A percentile compares a stretch with the other conserved stretches of the same genome.
Evolutionary conservation across 805 yeast species (phyloP).

Genomic region (Pichia paraexigua): DNA sequence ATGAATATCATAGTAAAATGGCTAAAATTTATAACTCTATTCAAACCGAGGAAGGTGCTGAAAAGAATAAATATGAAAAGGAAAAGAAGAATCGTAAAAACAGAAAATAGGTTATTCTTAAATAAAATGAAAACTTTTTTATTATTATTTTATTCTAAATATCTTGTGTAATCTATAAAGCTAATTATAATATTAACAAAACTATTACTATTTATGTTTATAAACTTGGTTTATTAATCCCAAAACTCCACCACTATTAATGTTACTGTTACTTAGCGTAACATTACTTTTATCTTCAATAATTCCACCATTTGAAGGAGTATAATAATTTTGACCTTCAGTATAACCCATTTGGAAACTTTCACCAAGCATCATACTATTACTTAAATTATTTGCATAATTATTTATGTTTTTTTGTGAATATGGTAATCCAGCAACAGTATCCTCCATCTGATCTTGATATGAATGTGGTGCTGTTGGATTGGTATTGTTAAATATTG

Average conservation of each 20-base stretch:
- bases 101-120: constrained; percentile 24
- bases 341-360: constrained; percentile 34
- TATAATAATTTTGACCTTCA: background rate
- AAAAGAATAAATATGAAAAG: constrained; percentile 83
- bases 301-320: constrained; percentile 14
- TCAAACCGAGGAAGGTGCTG: constrained; percentile 91
- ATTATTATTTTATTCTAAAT: background rate
- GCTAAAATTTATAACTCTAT: constrained; percentile 78
- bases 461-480: background rate
- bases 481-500: constrained; percentile 17
- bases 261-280: constrained; percentile 6
- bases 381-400: constrained; percentile 20
- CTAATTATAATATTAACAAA: background rate
- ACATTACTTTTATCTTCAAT: constrained; percentile 18
- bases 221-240: constrained; percentile 80
- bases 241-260: constrained; percentile 15
- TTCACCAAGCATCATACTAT: constrained; percentile 34
- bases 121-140: background rate
- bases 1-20: constrained; percentile 84
- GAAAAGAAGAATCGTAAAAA: constrained; percentile 56
- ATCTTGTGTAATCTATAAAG: background rate
- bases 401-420: constrained; percentile 14
- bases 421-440: constrained; percentile 24
- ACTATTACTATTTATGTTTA: constrained; percentile 29
- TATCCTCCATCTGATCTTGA: constrained; percentile 19